Base-by-base conservation (phyloP, 192 early-diverging fungal genomes). In the Coemansia umbellata region DNA sequence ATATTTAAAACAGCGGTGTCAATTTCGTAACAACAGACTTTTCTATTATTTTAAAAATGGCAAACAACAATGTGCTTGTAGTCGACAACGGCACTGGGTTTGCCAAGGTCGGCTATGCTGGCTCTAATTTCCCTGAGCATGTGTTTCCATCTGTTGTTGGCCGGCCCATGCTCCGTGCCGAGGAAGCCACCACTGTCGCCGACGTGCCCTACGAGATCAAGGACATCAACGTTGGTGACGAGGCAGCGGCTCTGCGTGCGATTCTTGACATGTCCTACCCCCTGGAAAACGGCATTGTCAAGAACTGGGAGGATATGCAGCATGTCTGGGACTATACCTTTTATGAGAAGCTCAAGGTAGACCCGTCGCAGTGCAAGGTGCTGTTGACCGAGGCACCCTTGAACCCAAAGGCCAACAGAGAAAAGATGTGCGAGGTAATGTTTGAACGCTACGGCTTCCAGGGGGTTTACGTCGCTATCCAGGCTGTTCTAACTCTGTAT, bases 241-340 rank as follows among this genome's bases (percentile, higher is more conserved):
- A 99, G 62, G 97, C 97, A 15, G 88, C 93, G 9, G 86, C 83
- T 21, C 56, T 92, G 18, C 85, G 97, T 5, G 81, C 84, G 21
- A 87, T 89, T 53, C 83, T 99, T 10, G 87, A 97, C 65, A 94
- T 99, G 87, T 84, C 85, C 30, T 99, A 99, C 66, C 97, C 97
- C 13, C 93, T 99, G 88, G 93, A 98, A 68, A 97, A 99, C 79
- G 97, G 97, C 8, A 91, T 99, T 45, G 86, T 99, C 40, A 78
- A 84, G 56, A 92, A 96, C 81, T 99, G 95, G 95, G 94, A 95
- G 37, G 94, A 99, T 60, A 92, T 92, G 90, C 78, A 85, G 57
- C 90, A 96, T 48, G 83, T 99, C 37, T 99, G 97, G 97, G 87
- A 97, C 74, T 97, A 99, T 55, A 98, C 95, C 15, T 98, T 98